Base-by-base conservation (phyloP, 2,329 filamentous ascomycete species). In the Colletotrichum limetticola region DNA sequence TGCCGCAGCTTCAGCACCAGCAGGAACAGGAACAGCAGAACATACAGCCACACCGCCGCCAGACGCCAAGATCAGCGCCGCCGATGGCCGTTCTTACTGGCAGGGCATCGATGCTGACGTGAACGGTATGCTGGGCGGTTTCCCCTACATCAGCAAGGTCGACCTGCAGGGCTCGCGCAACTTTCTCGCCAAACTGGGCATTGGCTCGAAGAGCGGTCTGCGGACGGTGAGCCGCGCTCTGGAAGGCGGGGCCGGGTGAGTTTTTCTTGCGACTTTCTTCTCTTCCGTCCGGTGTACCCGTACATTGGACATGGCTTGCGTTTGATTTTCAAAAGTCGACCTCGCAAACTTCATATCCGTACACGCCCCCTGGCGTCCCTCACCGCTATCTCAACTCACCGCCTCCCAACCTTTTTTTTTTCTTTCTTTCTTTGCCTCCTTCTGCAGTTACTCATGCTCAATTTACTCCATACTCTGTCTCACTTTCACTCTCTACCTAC, bases 41-140 rank as follows among this genome's bases (percentile, higher is more conserved):
- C 55, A 57, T 24, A 42, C 66, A 30, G 32, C 58, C 62, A 74
- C 70, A 75, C 67, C 55, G 46, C 68, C 75, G n/a, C 74, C 82
- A n/a, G 82, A 85, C 66, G 78, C 80, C 12, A 75, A 78, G 12
- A 82, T 85, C 71, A 79, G 78, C 66, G 77, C 77, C 1, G 79
- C 79, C 14, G 82, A 83, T 59, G 82, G 83, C 16, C 81, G 81
- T 19, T 77, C 79, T 28, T 90, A 89, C 79, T 90, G 87, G 88
- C 78, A 87, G 65, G 77, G 78, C 26, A 77, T 86, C 65, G 80
- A 81, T 2, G 83, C 86, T 55, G 83, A 86, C 63, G 82, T 85
- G 59, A 88, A 93, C 77, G 94, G 94, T 78, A 95, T 97, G 92
- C 91, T 97, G 1, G 95, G 94, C 74, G 94, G 95, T 82, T 85